These are phyloP conservation scores for Priceomyces melissophilus DNA, from an alignment of 805 yeast species.

Conservation along the genomic window DNA sequence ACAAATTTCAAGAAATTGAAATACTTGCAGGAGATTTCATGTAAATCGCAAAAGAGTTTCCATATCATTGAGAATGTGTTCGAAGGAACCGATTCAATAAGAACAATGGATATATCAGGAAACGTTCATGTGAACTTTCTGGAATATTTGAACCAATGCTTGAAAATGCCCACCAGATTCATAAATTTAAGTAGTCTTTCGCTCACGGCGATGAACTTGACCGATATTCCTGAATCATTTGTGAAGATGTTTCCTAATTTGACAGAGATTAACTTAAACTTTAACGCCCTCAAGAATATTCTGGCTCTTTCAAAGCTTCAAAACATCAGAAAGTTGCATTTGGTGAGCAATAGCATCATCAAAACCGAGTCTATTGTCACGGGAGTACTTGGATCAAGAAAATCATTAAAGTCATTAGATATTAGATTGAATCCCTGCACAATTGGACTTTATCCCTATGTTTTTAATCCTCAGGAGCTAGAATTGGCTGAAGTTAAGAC, in stretches of 20 bases:
- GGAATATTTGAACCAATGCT: conserved; percentile 4
- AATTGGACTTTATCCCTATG: conserved; percentile 48
- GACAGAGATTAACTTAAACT: conserved; percentile 46
- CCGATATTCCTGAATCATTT: conserved; percentile 35
- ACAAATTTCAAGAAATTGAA: conserved; percentile 26
- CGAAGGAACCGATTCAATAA: conserved; percentile 22
- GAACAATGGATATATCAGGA: conserved; percentile 41
- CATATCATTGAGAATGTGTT: conserved; percentile 16
- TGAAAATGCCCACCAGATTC: conserved; percentile 14
- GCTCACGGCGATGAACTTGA: conserved; percentile 48
- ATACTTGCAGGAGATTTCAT: conserved; percentile 41
- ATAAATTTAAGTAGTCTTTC: conserved; percentile 37
- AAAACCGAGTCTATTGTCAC: conserved; percentile 30
- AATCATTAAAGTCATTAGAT: conserved; percentile 39
- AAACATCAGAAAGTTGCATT: conserved; percentile 35
- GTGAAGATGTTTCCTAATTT: conserved; percentile 43
- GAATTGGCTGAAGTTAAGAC: conserved; percentile 15
- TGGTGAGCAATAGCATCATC: conserved; percentile 45
- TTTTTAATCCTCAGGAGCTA: conserved; percentile 45
- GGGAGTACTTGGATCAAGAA: conserved; percentile 27
- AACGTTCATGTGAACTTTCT: conserved; percentile 17
- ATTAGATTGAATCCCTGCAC: conserved; percentile 49
- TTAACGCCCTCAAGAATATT: conserved; percentile 41
- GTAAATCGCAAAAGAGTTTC: conserved; percentile 30
- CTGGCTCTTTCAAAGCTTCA: conserved; percentile 27